Base-by-base conservation (phyloP, 768 basidiomycete species). In the Tulasnella sp. region DNA sequence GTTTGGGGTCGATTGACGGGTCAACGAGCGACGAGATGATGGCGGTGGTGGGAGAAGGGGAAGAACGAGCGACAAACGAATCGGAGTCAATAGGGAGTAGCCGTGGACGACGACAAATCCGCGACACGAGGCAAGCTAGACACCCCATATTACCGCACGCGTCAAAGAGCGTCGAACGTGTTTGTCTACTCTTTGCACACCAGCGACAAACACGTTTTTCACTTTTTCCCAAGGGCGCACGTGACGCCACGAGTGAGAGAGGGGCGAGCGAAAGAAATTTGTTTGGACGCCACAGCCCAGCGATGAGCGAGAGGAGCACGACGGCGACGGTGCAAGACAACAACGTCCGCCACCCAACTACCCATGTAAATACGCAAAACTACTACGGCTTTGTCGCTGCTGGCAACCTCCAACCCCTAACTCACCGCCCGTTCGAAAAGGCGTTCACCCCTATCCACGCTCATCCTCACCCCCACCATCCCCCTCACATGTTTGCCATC, bases 401-500 rank as follows among this genome's bases (percentile, higher is more conserved):
- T 27, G 19, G 27, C 12, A 29, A 29, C 25, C n/a, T n/a, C 15
- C 21, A 48, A 32, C 45, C 45, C 45, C 45, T 48, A 48, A 48
- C 27, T 32, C 45, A 48, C 34, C 45, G 45, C 14, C 27, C 27
- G 34, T 29, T 48, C 45, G 45, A 48, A 48, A 48, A 48, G 45
- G 45, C 45, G 19, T 48, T 48, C 45, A 48, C 45, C 45, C 45
- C 45, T 48, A 48, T 48, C 27, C 45, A 48, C 19, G 45, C 45
- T 25, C 21, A 25, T 27, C 45, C 45, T 57, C 31, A 31, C 36
- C 42, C 55, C 34, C 48, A 45, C 34, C 35, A 31, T 21, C 55
- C 55, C 17, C 55, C 55, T 21, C 45, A 43, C 41, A 55, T 55
- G 53, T 41, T 45, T 31, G 25, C 41, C 31, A 43, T 57, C 31